Base-by-base conservation (phyloP, 139 green algal genomes). In the Chloropicon primus region DNA sequence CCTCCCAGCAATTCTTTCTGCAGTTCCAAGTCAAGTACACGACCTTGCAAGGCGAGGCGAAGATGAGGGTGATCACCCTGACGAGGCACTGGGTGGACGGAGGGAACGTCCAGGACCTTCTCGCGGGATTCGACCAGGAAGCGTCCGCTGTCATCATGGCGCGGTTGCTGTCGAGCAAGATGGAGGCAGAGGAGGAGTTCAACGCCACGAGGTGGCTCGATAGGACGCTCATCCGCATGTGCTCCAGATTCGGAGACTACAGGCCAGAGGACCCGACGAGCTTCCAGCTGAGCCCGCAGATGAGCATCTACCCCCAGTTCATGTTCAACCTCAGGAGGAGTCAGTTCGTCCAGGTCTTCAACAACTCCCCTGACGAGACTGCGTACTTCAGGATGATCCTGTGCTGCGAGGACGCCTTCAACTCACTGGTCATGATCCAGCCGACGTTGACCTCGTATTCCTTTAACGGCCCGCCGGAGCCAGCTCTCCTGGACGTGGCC, bases 261-360 rank as follows among this genome's bases (percentile, higher is more conserved):
- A 84, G 89, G 25, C 96, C 96, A 74, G 94, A 99, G 76, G 96
- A 99, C 80, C 90, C 96, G 17, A 78, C 83, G 3, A 93, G 83
- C 54, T 99, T 99, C 87, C 87, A 89, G 72, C 86, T 99, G 27
- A 82, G 85, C 2, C 89, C 85, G 2, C 85, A 85, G 41, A 86
- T 99, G 41, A 83, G 83, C 78, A 96, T 96, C 86, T 98, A 92
- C 88, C 95, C 95, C 1, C 93, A 98, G 85, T 99, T 99, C 88
- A 96, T 99, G 90, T 99, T 99, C 89, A 97, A 99, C 86, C 88
- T 99, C 76, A 85, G 95, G 1, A 87, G 94, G 53, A 28, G 27
- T 21, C 25, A 78, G 25, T 78, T 72, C 25, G 74, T 79, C 1
- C 82, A 91, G 79, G 92, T 97, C 77, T 97, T 98, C 82, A 93